Base-by-base conservation (phyloP, 345 rosid genomes). In the Kandelia obovata region DNA sequence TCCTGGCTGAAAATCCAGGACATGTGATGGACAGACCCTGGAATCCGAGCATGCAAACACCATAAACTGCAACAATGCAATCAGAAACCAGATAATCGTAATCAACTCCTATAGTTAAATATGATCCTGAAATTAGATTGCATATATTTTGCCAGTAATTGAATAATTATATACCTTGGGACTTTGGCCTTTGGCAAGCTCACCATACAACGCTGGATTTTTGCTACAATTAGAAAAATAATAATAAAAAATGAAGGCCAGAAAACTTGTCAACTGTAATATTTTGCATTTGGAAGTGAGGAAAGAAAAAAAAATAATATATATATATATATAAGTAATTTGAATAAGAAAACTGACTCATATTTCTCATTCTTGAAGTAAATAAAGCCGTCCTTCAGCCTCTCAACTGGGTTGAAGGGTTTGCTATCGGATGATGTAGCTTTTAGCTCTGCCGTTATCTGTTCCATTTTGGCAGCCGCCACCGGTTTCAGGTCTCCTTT, bases 31-130 rank as follows among this genome's bases (percentile, higher is more conserved):
- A 81, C 97, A 89, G 34, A 95, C 99, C 47, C 99, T 77, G 13
- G 99, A 92, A 76, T 95, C 97, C 16, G 97, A 88, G 89, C 99
- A 95, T 2, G 97, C 96, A 80, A 95, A 90, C 68, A 92, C 89
- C 96, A 95, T 87, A 67, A 67, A 95, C 99, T 94, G 86, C 81
- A 75, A 34, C 59, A 55, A 23, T 25, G 17, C 21, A 15, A 51
- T 49, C 5, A 55, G 21, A 32, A 9, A 11, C 49, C 49, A 43
- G 49, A 43, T 43, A 2, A 43, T 43, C 11, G 49, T 43, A 43
- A 43, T 43, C 13, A 2, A 13, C 49, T 43, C 49, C 49, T 0
- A 43, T 13, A 39, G 15, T 39, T 39, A 39, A 39, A 11, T 3
- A 39, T 39, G 47, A 11, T 2, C 16, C 5, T 43, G 4, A 43